Evolutionary conservation across 169 alveolate species (phyloP).

Genomic region (Plasmodium cynomolgi): DNA sequence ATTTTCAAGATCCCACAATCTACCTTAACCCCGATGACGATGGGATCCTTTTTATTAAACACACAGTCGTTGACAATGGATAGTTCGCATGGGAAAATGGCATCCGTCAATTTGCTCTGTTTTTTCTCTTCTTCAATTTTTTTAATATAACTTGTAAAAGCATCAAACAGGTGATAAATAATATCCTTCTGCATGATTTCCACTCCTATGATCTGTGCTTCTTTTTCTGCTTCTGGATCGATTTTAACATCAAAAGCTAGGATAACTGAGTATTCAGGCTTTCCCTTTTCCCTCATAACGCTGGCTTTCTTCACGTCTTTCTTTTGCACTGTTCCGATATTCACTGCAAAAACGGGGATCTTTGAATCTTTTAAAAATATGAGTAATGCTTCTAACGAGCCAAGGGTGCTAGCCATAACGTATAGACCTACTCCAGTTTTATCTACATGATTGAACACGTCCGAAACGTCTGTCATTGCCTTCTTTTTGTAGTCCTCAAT

Average conservation of each 20-base stretch:
- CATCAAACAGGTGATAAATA: slow-evolving; percentile 98
- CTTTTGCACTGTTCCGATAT: slow-evolving; percentile 98
- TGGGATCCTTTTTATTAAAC: slow-evolving; percentile 97
- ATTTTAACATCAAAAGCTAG: slow-evolving; percentile 99
- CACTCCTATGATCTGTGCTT: slow-evolving; percentile 96
- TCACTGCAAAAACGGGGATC: slow-evolving; percentile 97
- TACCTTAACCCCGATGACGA: slow-evolving; percentile 96
- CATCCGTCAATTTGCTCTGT: slow-evolving; percentile 81
- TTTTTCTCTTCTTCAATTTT: slow-evolving; percentile 90
- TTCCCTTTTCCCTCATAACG: slow-evolving; percentile 93
- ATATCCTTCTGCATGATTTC: slow-evolving; percentile 97
- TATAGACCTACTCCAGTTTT: slow-evolving; percentile 96
- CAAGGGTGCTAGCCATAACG: slow-evolving; percentile 99
- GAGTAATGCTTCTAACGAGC: slow-evolving; percentile 98
- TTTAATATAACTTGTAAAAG: slow-evolving; percentile 94
- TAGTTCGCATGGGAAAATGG: slow-evolving; percentile 96
- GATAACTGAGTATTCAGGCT: slow-evolving; percentile 96
- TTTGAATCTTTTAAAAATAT: slow-evolving; percentile 94
- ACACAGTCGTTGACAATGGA: slow-evolving; percentile 94
- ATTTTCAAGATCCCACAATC: slow-evolving; percentile 94
- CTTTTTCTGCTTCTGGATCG: slow-evolving; percentile 96
- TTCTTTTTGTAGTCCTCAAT: slow-evolving; percentile 89
- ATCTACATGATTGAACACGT: slow-evolving; percentile 94
- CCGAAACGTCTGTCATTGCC: slow-evolving; percentile 93
- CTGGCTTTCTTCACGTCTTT: slow-evolving; percentile 98